phyloP scores from a whole-genome alignment of 2,329 filamentous ascomycete species.

The Xylariaceae sp. region DNA sequence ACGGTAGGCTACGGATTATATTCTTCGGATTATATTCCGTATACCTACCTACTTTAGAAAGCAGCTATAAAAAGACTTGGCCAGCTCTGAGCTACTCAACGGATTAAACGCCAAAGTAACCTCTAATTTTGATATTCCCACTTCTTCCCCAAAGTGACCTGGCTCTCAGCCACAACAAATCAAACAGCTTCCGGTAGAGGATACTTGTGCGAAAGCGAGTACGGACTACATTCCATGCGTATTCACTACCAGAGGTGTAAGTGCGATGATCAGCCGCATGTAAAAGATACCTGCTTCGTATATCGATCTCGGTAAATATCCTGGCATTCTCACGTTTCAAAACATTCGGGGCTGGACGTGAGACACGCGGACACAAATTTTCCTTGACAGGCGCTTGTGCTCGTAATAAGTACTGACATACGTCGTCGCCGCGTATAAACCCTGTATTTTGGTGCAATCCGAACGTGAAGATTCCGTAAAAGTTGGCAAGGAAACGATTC shows the following conservation, averaged over 20 bases:
- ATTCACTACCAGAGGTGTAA: neutral
- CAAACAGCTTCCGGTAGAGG: neutral
- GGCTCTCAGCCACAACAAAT: neutral
- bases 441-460: too few relatives aligned
- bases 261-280: neutral
- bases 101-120: neutral
- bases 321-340: conserved; percentile 9
- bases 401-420: neutral
- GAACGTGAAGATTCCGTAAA: too few relatives aligned
- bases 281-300: neutral
- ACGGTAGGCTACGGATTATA: too few relatives aligned
- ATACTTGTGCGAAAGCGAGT: neutral
- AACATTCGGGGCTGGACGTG: conserved; percentile 10
- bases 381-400: neutral
- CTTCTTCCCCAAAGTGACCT: neutral
- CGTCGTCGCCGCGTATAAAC: neutral
- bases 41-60: too few relatives aligned
- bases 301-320: neutral
- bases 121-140: neutral
- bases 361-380: conserved; percentile 14
- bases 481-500: too few relatives aligned
- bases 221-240: neutral
- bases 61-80: too few relatives aligned
- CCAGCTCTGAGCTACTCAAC: too few relatives aligned
- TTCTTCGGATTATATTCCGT: too few relatives aligned